Percentiles rank a stretch among this genome's conserved stretches.
Evolutionary conservation across 2,329 filamentous ascomycete species (phyloP).

Genomic region (Teratosphaeria pseudoeucalypti): DNA sequence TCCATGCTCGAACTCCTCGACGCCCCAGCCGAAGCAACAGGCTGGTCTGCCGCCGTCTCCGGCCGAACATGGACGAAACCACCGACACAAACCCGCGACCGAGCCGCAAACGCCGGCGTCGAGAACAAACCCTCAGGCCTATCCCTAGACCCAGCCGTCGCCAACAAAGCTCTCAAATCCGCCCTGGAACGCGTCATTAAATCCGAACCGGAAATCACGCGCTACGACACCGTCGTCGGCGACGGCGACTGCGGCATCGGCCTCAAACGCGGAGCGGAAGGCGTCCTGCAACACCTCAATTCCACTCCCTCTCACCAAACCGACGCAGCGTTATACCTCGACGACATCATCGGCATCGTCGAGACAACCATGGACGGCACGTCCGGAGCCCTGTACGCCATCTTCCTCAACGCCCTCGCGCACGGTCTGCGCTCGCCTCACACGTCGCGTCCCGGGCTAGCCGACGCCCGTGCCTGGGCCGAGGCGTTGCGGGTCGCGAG

Average conservation of each 20-base stretch:
- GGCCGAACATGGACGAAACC: conserved; percentile 46
- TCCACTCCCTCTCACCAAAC: conserved; percentile 21
- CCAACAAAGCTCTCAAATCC: conserved; percentile 43
- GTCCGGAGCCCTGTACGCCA: conserved; percentile 68
- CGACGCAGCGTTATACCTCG: conserved; percentile 51
- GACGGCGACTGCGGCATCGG: conserved; percentile 87
- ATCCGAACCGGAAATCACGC: conserved; percentile 56
- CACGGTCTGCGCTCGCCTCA: conserved; percentile 50
- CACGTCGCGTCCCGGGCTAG: conserved; percentile 11
- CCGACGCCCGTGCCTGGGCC: conserved; percentile 45
- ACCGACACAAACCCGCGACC: conserved; percentile 29
- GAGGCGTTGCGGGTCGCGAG: conserved; percentile 62
- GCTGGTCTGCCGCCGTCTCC: conserved; percentile 53
- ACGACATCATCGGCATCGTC: conserved; percentile 51
- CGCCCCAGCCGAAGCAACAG: conserved; percentile 55
- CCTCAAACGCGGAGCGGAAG: conserved; percentile 76
- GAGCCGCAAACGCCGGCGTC: conserved; percentile 27
- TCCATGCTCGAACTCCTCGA: conserved; percentile 60
- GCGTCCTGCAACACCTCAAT: conserved; percentile 35
- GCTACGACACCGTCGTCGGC: conserved; percentile 69
- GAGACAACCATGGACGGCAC: conserved; percentile 66
- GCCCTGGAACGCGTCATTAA: conserved; percentile 53
- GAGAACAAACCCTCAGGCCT: conserved; percentile 45
- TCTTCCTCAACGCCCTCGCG: conserved; percentile 80
- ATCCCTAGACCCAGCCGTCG: conserved; percentile 40